Base-by-base conservation (phyloP, 2,329 filamentous ascomycete genomes). In the Aureobasidium melanogenum region DNA sequence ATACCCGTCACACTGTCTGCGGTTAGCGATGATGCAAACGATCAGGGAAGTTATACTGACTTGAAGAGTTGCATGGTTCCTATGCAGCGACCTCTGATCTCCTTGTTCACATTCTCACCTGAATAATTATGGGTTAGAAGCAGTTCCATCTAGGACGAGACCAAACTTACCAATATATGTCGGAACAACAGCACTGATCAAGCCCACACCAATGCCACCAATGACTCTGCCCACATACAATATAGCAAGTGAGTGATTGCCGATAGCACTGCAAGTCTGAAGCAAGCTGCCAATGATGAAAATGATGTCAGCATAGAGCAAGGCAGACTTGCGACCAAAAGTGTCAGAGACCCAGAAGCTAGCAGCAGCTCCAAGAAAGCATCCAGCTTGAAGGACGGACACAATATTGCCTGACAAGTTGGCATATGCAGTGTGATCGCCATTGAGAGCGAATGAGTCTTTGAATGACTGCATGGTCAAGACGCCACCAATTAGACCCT, bases 331-430 rank as follows among this genome's bases (percentile, higher is more conserved):
- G 3, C 75, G 70, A 0, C 75, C 75, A 59, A 75, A 74, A 2
- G 69, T 75, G 54, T 77, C 73, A 52, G 71, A 73, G 48, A 77
- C 64, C 62, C 75, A 77, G 66, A 77, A 77, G 6, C 71, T 74
- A 1, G 73, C 67, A 57, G 75, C 66, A 0, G 75, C 75, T n/a
- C 75, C 75, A 58, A 77, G 76, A 64, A 77, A 77, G 63, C 75
- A 77, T 17, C 75, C 75, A 1, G 74, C 74, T 63, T 77, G 75
- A 2, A 77, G 69, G 0, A 77, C 74, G 6, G 74, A 76, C 0
- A 77, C 75, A 41, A 77, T 77, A 63, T 77, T 77, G 22, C 75
- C 75, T 48, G 75, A 74, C 4, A 77, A 65, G 36, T 74, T 74
- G 57, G 70, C 70, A 61, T 74, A 77, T 43, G 71, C 63, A 0